Base-by-base conservation (phyloP, 176 grass and related monocot genomes). In the Oryza brachyantha region DNA sequence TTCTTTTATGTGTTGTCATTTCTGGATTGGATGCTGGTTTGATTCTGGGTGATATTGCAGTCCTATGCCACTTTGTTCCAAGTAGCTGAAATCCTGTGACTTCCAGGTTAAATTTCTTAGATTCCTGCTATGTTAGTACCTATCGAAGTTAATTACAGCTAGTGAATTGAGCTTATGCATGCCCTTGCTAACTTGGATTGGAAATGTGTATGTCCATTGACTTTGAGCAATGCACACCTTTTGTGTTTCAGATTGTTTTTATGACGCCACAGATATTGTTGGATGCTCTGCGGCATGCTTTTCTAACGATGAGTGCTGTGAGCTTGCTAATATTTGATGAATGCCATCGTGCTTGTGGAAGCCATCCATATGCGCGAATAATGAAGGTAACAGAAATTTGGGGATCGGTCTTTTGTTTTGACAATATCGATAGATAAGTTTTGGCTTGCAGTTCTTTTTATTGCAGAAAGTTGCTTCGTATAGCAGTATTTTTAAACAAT, bases 241-340 rank as follows among this genome's bases (percentile, higher is more conserved):
- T 32, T 74, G 2, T 73, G 12, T 41, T 67, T 55, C 86, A 92
- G 90, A 80, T 89, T 64, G 71, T 83, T 85, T 70, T 92, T 41
- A 76, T 88, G 75, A 92, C 90, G 1, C 86, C 90, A 16, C 90
- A 88, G 38, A 92, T 92, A 72, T 34, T 92, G 39, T 63, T 92
- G 69, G 86, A 92, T 61, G 79, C 90, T 75, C 79, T 89, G 66
- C 86, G 84, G 69, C 79, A 86, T 81, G 90, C 86, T 76, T 92
- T 86, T 73, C 31, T 86, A 36, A 86, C 76, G 29, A 62, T 89
- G 57, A 65, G 59, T 19, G 27, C 19, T 13, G 74, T 92, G 70
- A 79, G 45, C 70, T 73, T 92, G 60, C 24, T 92, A 63, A 86
- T 92, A 77, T 84, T 92, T 89, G 84, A 92, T 70, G 90, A 89